phyloP scores from a whole-genome alignment of 164 flowering plant genomes.

The Nymphaea colorata region DNA sequence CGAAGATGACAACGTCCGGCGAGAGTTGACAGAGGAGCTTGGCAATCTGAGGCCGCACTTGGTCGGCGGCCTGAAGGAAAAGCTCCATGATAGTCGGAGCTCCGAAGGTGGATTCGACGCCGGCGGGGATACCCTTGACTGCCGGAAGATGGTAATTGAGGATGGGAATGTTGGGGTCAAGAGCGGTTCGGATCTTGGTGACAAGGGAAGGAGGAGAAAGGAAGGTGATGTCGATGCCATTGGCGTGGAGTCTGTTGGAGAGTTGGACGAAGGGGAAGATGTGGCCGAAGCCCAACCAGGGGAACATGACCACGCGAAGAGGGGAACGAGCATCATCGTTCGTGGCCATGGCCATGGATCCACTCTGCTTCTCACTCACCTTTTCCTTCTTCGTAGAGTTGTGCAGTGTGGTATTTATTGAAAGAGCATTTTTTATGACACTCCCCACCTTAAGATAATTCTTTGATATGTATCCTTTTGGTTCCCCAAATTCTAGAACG shows the following conservation, averaged over 20 bases:
- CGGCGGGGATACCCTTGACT: background rate
- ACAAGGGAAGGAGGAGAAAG: slow-evolving; percentile 4
- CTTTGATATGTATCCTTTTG: too few relatives aligned
- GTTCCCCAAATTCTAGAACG: too few relatives aligned
- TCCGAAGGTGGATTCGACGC: background rate
- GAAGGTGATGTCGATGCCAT: slow-evolving; percentile 5
- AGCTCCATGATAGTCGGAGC: background rate
- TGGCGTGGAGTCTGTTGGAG: background rate
- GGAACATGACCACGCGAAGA: background rate
- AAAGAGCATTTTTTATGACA: too few relatives aligned
- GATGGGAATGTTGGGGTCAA: slow-evolving; percentile 1
- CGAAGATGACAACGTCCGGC: slow-evolving; percentile 1
- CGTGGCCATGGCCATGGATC: background rate
- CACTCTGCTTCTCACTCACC: too few relatives aligned
- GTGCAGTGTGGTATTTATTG: too few relatives aligned
- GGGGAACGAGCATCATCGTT: background rate
- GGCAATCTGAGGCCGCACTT: background rate
- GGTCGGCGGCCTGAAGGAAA: background rate
- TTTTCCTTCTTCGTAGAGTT: too few relatives aligned
- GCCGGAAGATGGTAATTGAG: slow-evolving; percentile 1
- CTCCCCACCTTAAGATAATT: too few relatives aligned
- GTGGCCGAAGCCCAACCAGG: slow-evolving; percentile 1
- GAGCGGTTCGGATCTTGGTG: slow-evolving; percentile 2
- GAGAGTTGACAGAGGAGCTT: background rate
- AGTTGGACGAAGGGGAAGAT: slow-evolving; percentile 3